Evolutionary conservation across 192 early-diverging fungal genomes (phyloP), one percentile per base, ranked within the genome.

Genomic region (Phycomyces nitens): DNA sequence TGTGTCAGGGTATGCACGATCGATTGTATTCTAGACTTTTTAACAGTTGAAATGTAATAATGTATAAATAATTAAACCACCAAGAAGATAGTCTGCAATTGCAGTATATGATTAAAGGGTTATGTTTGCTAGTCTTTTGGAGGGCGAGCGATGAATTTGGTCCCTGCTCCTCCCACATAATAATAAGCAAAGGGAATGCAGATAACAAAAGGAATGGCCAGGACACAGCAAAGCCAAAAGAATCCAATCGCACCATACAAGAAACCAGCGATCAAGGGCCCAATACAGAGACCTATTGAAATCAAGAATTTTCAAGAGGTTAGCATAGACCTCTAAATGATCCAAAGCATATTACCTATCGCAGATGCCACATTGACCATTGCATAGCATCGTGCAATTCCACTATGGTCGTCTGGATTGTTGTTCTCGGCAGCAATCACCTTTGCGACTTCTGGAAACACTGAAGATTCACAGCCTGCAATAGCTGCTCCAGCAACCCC

Each of bases 1-100:
- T 92, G 18, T 87, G 82, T 56, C 86, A 88, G 69, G 90, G 90
- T 8, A 80, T 89, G 74, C 90, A 92, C 66, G 90, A 89, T 66
- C 81, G 87, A 26, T 73, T 92, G 21, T 92, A 89, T 70, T 84
- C 90, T 18, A 72, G 88, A 39, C 74, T 92, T 24, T 92, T 92
- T 69, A 92, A 89, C 64, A 92, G 89, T 67, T 92, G 80, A 34
- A 34, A 34, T 5, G n/a, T n/a, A n/a, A n/a, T n/a, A n/a, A n/a
- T n/a, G n/a, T n/a, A n/a, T n/a, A n/a, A n/a, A n/a, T n/a, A n/a
- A n/a, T n/a, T n/a, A n/a, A n/a, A n/a, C n/a, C n/a, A n/a, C n/a
- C n/a, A n/a, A n/a, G n/a, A n/a, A n/a, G n/a, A n/a, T n/a, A n/a
- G n/a, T n/a, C n/a, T n/a, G n/a, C n/a, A n/a, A n/a, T n/a, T n/a